Evolutionary conservation across 345 rosid species (phyloP).

Genomic region (Arabidopsis suecica): DNA sequence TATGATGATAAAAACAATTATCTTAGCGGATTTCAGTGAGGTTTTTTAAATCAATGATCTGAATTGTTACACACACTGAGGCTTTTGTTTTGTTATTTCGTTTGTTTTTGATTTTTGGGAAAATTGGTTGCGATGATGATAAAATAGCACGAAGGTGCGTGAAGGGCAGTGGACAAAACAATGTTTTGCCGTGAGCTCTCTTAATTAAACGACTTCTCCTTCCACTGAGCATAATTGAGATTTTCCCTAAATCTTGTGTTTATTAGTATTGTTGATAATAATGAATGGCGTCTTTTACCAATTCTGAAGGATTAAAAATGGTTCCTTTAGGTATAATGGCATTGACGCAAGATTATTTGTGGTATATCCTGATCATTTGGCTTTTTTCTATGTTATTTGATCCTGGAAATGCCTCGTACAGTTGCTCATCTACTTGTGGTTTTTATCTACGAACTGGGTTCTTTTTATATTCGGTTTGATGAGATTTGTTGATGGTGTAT

Average conservation of each 20-base stretch:
- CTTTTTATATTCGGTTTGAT: too few species aligned
- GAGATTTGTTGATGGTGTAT: too few species aligned
- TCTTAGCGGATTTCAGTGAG: conserved; percentile 99
- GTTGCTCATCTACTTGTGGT: too few species aligned
- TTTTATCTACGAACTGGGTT: too few species aligned
- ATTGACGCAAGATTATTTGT: conserved; percentile 68
- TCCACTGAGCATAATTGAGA: conserved; percentile 79
- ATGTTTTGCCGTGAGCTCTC: conserved; percentile 81
- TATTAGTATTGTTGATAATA: not conserved
- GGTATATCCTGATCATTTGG: conserved; percentile 77
- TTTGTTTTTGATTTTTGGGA: not conserved
- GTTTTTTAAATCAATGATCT: conserved; percentile 69
- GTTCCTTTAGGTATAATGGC: conserved; percentile 96
- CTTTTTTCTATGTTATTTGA: conserved; percentile 49
- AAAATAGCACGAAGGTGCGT: conserved; percentile 62
- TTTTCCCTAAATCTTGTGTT: too few species aligned
- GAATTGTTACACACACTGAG: conserved; percentile 99
- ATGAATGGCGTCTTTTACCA: conserved; percentile 82
- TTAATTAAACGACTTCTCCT: conserved; percentile 87
- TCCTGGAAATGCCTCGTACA: conserved; percentile 96
- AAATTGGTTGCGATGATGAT: conserved; percentile 69
- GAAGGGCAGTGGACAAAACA: conserved; percentile 77
- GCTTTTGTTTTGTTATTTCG: conserved; percentile 41
- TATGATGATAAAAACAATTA: conserved; percentile 71
- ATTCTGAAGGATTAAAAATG: conserved; percentile 64